Evolutionary conservation across 129 eudicot species (phyloP), one percentile per base, ranked within the genome.

Genomic region (Pseudognaphalium luteoalbum): DNA sequence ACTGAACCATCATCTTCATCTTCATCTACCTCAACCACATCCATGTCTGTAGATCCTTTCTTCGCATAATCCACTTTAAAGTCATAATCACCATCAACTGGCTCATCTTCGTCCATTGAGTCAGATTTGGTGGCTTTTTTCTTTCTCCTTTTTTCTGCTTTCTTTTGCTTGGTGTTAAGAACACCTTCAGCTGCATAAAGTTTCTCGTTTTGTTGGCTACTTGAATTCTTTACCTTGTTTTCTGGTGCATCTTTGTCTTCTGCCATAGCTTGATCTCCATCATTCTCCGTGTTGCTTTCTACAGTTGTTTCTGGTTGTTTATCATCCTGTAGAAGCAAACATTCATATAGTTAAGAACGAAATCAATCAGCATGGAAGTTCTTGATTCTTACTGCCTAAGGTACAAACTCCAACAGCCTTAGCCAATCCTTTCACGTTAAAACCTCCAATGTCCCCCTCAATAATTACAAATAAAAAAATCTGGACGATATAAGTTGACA

Each of bases 41-140:
- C 92, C 86, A 80, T 85, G 28, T 78, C 80, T 2, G 29, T 12
- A 54, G 88, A 73, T 8, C 80, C 87, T 70, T 35, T 86, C 75
- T 76, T 82, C 59, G 28, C 73, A 64, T 87, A 91, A 87, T 94
- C 98, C 73, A 91, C 92, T 81, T 94, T 94, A 15, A 80, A 80
- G 50, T 80, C 83, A 5, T 80, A 80, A 80, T 47, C 54, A 47
- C 54, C 51, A 44, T 44, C 51, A 44, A 44, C 14, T 3, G 89
- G 96, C 62, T 77, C 86, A 61, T 85, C 81, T 56, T 80, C 79
- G 52, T 77, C 86, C 41, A 74, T 63, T 15, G 73, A 28, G 39
- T 57, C 15, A 0, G 77, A 11, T 44, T 90, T 75, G 7, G n/a
- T 71, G 35, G 80, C 73, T 35, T 87, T 87, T 57, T 87, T 84